phyloP scores from a whole-genome alignment of 1,139 yeast species.

The Casaregolazyma suthepensis region DNA sequence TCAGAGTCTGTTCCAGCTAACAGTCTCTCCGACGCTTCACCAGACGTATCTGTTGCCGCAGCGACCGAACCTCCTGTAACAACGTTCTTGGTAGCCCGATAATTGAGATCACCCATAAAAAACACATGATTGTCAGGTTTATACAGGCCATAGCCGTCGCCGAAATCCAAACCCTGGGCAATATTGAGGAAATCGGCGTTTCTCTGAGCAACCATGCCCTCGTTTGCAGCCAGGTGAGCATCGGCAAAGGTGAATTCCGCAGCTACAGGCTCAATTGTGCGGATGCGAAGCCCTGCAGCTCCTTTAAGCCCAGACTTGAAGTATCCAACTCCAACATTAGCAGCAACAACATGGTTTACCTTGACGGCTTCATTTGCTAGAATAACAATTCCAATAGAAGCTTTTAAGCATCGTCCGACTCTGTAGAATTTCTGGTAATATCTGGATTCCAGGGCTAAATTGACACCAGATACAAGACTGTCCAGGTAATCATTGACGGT shows the following conservation, averaged over 20 bases:
- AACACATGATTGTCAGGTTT: slow-evolving; percentile 57
- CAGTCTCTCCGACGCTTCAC: slow-evolving; percentile 9
- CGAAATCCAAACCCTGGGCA: slow-evolving; percentile 51
- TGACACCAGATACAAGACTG: slow-evolving; percentile 38
- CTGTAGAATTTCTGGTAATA: slow-evolving; percentile 37
- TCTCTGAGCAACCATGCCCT: slow-evolving; percentile 53
- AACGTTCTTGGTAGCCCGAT: slow-evolving; percentile 43
- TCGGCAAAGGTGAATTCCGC: slow-evolving; percentile 53
- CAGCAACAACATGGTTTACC: slow-evolving; percentile 28
- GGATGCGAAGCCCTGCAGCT: slow-evolving; percentile 55
- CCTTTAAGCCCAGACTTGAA: slow-evolving; percentile 61
- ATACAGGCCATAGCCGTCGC: slow-evolving; percentile 53
- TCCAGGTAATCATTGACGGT: slow-evolving; percentile 40
- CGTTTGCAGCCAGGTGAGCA: slow-evolving; percentile 73
- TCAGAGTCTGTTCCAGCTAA: slow-evolving; percentile 13
- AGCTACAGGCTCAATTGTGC: slow-evolving; percentile 21
- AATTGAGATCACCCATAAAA: slow-evolving; percentile 79
- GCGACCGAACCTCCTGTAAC: background rate
- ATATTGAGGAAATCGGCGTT: slow-evolving; percentile 47
- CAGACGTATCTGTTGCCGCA: background rate
- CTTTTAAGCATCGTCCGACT: slow-evolving; percentile 46
- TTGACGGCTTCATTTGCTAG: slow-evolving; percentile 38
- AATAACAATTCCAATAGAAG: slow-evolving; percentile 60
- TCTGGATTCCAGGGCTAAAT: slow-evolving; percentile 37
- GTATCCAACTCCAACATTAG: slow-evolving; percentile 48